Base-by-base conservation (phyloP, 140 eudicot genomes). In the Ambrosia hybrid region DNA sequence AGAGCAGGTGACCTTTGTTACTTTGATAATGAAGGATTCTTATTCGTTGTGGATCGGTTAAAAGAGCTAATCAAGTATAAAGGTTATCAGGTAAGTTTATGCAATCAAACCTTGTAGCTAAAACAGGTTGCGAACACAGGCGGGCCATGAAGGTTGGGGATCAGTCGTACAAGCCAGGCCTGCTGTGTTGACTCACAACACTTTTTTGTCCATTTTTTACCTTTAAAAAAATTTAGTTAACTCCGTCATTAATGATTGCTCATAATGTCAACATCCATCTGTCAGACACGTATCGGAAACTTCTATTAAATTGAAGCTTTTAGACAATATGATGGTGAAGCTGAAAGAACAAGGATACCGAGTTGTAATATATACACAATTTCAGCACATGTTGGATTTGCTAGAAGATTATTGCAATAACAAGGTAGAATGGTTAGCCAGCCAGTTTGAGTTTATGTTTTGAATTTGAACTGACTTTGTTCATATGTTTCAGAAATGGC, bases 301-400 rank as follows among this genome's bases (percentile, higher is more conserved):
- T 21, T 21, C 26, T 21, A 21, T 21, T 21, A 21, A 21, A 21
- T 21, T 21, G 26, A 21, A 21, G 26, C 26, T 21, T 21, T 21
- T 21, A 21, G 26, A 21, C 26, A 21, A 21, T 21, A 21, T 21
- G 26, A 21, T 21, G 26, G 26, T 86, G 68, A 88, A 84, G 65
- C 91, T 95, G n/a, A 95, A 67, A 84, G 99, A 95, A 75, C 97
- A 95, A 83, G 99, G 99, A 8, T 96, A 95, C 63, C 80, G 99
- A 70, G 99, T 95, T 71, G 79, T 95, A 55, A 82, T 95, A 71
- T 95, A 95, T 67, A 83, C 99, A 36, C 99, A 95, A 52, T 95
- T 95, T 85, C 97, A 95, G 83, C 94, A 95, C 84, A 95, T 95
- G 99, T 73, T 91, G 83, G 99, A 95, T 73, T 75, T 95, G 75